Evolutionary conservation across 2,329 filamentous ascomycete genomes (phyloP).

Genomic region (Aspergillus ustus): DNA sequence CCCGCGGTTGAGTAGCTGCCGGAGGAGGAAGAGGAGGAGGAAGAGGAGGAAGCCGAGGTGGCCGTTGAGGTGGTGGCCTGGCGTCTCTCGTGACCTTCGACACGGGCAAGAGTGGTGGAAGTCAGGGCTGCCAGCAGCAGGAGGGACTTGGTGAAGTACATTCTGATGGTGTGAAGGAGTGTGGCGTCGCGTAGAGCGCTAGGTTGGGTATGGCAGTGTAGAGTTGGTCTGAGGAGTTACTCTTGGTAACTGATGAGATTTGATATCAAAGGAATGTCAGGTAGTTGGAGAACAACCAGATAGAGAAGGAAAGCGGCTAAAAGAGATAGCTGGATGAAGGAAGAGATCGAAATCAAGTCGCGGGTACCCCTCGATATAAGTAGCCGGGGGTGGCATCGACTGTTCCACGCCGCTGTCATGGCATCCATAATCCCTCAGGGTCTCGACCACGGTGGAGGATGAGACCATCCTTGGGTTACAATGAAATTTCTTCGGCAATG

Average conservation of each 20-base stretch:
- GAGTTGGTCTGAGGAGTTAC: constrained; percentile 9
- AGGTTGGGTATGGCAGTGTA: neutral
- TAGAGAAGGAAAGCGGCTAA: neutral
- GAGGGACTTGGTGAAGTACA: constrained; percentile 37
- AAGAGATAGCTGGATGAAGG: neutral
- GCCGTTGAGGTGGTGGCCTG: constrained; percentile 20
- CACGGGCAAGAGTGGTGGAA: constrained; percentile 29
- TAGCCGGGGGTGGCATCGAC: constrained; percentile 1
- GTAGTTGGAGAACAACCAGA: constrained; percentile 8
- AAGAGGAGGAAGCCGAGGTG: constrained; percentile 9
- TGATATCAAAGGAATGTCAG: constrained; percentile 14
- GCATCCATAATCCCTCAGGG: neutral
- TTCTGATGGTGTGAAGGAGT: constrained; percentile 22
- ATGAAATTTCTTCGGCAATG: neutral
- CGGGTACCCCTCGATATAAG: constrained; percentile 1
- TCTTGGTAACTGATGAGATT: constrained; percentile 11
- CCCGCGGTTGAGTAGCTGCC: constrained; percentile 35
- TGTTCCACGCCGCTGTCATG: neutral
- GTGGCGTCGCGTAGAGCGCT: constrained; percentile 19
- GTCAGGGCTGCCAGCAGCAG: constrained; percentile 38
- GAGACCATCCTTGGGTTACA: neutral
- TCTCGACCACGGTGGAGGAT: constrained; percentile 10
- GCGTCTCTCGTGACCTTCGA: constrained; percentile 25
- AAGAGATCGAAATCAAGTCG: neutral
- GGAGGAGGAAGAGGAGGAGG: constrained; percentile 8